phyloP scores from a whole-genome alignment of 2,329 filamentous ascomycete species.

The Metarhizium robertsii region DNA sequence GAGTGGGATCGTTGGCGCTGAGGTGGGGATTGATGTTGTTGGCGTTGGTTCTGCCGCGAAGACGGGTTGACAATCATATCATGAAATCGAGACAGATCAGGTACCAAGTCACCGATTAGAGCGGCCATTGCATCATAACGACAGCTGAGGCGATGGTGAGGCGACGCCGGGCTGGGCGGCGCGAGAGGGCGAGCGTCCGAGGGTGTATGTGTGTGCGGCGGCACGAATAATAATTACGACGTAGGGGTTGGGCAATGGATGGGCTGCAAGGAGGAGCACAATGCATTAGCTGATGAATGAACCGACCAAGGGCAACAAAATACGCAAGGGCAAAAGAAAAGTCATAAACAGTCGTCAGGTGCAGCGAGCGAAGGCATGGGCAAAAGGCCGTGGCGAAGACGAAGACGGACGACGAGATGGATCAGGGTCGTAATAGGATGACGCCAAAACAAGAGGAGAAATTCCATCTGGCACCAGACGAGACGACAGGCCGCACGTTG shows the following conservation, averaged over 20 bases:
- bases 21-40: slow-evolving; percentile 30
- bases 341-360: not conserved
- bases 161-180: not conserved
- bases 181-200: not conserved
- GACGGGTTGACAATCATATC: slow-evolving; percentile 53
- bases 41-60: slow-evolving; percentile 36
- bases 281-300: not conserved
- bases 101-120: slow-evolving; percentile 62
- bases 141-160: slow-evolving; percentile 2
- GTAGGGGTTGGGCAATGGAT: not conserved
- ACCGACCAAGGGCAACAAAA: not conserved
- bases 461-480: not conserved
- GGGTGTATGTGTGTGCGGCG: not conserved
- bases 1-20: slow-evolving; percentile 12
- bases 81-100: slow-evolving; percentile 62
- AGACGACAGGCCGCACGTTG: not conserved
- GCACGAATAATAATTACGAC: not conserved
- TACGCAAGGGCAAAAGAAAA: not conserved
- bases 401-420: not conserved
- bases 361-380: not conserved
- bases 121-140: slow-evolving; percentile 47
- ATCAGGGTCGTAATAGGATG: not conserved
- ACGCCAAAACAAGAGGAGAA: not conserved
- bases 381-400: not conserved
- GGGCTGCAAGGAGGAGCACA: slow-evolving; percentile 1